Percentiles rank a stretch among this genome's conserved stretches.
These are phyloP conservation scores for Eucalyptus albens DNA, from an alignment of 345 rosid species.

Conservation along the genomic window DNA sequence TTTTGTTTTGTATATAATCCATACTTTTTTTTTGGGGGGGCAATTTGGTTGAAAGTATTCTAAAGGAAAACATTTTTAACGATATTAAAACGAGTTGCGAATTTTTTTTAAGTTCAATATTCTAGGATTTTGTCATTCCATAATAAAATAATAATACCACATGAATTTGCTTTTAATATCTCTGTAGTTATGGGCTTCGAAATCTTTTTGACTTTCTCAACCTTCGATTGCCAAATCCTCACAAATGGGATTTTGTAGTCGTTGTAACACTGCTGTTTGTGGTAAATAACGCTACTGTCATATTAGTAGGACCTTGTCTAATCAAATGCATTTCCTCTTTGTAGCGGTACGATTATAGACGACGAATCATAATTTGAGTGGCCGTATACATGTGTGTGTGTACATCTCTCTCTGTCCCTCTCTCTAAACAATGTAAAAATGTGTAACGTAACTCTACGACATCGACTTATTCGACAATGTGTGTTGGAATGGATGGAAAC, in stretches of 20 bases:
- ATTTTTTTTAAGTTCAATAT: too few species aligned
- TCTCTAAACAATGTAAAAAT: neutral
- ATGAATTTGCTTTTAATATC: neutral
- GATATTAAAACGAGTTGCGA: too few species aligned
- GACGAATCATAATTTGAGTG: neutral
- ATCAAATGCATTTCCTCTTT: neutral
- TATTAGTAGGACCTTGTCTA: neutral
- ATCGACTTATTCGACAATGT: neutral
- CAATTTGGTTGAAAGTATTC: too few species aligned
- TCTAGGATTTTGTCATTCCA: too few species aligned
- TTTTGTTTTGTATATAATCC: too few species aligned
- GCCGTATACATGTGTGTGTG: neutral
- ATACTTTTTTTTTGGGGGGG: too few species aligned
- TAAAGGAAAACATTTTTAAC: too few species aligned
- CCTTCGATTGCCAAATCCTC: neutral
- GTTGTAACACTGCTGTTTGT: neutral
- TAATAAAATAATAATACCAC: neutral
- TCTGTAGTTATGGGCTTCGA: too few species aligned
- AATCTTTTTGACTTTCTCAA: neutral
- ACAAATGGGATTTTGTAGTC: neutral
- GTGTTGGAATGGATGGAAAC: neutral
- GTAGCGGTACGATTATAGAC: neutral
- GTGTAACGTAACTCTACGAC: neutral
- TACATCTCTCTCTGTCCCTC: neutral
- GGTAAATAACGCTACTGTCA: neutral